Evolutionary conservation across 768 basidiomycete species (phyloP).

Genomic region (Dendrothele bispora): DNA sequence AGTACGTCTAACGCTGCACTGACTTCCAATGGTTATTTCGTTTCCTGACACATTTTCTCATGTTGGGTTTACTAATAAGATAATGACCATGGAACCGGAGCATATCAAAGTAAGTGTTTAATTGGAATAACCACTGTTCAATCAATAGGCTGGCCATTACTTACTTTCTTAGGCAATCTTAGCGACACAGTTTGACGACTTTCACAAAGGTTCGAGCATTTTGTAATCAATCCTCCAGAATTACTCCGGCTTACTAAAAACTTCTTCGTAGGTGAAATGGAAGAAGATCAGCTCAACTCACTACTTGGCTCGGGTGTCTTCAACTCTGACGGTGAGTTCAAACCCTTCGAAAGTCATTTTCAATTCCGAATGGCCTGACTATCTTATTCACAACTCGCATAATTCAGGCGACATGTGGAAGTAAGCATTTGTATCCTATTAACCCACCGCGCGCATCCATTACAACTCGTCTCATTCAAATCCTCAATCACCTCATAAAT

Average conservation of each 20-base stretch:
- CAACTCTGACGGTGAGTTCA: constrained; percentile 48
- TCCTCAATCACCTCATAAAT: background rate
- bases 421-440: constrained; percentile 27
- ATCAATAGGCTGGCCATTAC: background rate
- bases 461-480: background rate
- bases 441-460: background rate
- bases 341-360: background rate
- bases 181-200: constrained; percentile 37
- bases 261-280: constrained; percentile 12
- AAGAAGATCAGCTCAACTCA: constrained; percentile 17
- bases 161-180: constrained; percentile 24
- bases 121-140: too few species aligned
- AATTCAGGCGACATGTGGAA: constrained; percentile 57
- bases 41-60: too few species aligned
- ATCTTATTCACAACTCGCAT: background rate
- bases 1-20: too few species aligned
- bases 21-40: too few species aligned
- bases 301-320: constrained; percentile 61
- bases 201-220: constrained; percentile 29
- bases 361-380: background rate
- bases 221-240: constrained; percentile 5
- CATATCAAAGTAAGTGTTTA: constrained; percentile 26
- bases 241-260: background rate
- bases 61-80: too few species aligned
- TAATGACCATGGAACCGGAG: constrained; percentile 18